phyloP scores from a whole-genome alignment of 1,284 basidiomycete genomes.

The Lignosus rhinocerotis region DNA sequence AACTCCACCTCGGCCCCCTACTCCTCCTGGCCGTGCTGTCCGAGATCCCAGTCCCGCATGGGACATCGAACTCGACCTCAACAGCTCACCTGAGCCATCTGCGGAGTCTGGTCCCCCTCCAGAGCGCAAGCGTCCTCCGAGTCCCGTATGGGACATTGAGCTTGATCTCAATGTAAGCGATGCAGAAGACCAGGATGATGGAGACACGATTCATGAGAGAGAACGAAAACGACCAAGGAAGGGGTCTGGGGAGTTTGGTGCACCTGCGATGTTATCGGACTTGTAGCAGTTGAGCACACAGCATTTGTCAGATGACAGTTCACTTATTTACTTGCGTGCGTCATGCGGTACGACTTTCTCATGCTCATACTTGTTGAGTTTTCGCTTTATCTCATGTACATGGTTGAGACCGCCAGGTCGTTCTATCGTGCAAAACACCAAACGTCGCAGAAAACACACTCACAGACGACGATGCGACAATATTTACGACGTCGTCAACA shows the following conservation, averaged over 20 bases:
- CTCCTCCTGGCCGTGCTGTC: slow-evolving; percentile 7
- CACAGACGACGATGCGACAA: too few relatives aligned
- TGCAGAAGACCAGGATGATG: slow-evolving; percentile 17
- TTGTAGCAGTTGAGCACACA: not conserved
- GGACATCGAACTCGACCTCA: slow-evolving; percentile 43
- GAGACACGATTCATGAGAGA: not conserved
- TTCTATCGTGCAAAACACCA: too few relatives aligned
- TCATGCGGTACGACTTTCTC: too few relatives aligned
- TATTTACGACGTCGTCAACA: too few relatives aligned
- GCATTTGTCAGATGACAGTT: too few relatives aligned
- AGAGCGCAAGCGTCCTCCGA: slow-evolving; percentile 17
- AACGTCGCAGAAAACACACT: too few relatives aligned
- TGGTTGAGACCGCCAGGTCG: too few relatives aligned
- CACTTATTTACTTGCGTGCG: too few relatives aligned
- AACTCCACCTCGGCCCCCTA: slow-evolving; percentile 13
- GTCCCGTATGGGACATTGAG: slow-evolving; percentile 64
- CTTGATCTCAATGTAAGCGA: slow-evolving; percentile 43
- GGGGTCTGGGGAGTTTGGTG: slow-evolving; percentile 23
- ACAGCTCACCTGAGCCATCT: slow-evolving; percentile 26
- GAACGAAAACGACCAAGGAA: slow-evolving; percentile 15
- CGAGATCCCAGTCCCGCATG: slow-evolving; percentile 36
- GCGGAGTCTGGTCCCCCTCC: slow-evolving; percentile 19
- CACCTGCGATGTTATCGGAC: slow-evolving; percentile 16
- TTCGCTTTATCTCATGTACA: too few relatives aligned
- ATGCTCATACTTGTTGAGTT: too few relatives aligned